phyloP scores from a whole-genome alignment of 2,329 filamentous ascomycete species.

The Fusarium piperis region DNA sequence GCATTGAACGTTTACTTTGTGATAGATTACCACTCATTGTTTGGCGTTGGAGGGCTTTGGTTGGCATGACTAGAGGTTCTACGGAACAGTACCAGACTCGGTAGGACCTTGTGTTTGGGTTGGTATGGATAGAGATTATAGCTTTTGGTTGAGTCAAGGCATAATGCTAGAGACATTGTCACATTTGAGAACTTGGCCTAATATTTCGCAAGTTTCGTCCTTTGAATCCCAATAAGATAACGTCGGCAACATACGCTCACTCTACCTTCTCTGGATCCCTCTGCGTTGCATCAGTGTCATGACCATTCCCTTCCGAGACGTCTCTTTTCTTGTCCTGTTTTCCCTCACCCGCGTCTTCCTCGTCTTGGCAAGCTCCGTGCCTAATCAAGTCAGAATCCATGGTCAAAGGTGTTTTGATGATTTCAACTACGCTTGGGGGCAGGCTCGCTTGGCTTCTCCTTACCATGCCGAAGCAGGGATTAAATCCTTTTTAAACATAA shows the following conservation, averaged over 20 bases:
- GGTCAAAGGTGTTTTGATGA: background rate
- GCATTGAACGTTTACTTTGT: background rate
- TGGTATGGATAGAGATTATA: background rate
- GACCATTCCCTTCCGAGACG: background rate
- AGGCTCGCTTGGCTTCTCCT: background rate
- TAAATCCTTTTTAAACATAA: background rate
- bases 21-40: background rate
- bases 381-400: background rate
- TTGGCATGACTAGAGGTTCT: background rate
- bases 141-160: background rate
- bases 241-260: too few relatives aligned
- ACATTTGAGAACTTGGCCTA: background rate
- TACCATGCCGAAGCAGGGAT: background rate
- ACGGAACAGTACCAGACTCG: background rate
- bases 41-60: background rate
- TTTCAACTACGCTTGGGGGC: background rate
- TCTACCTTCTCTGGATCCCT: background rate
- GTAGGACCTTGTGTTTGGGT: background rate
- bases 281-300: background rate
- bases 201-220: background rate
- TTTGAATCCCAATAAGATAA: too few relatives aligned
- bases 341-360: background rate
- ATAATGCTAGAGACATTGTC: background rate
- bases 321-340: background rate
- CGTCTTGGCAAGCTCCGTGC: background rate